Base-by-base conservation (phyloP, 179 eudicot genomes). In the Beta corolliflora region DNA sequence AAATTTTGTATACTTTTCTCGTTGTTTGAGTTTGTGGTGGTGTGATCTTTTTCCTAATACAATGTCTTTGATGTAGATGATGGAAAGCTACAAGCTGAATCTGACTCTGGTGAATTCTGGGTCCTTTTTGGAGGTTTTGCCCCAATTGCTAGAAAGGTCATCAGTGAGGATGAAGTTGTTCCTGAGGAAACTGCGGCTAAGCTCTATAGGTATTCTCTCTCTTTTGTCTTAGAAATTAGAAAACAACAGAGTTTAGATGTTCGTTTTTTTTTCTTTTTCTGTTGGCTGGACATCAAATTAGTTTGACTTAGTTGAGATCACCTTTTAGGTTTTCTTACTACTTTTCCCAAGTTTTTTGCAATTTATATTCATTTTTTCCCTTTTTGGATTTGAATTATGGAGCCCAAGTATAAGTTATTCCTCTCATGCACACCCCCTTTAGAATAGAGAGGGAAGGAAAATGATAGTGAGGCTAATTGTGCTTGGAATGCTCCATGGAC, bases 81-180 rank as follows among this genome's bases (percentile, higher is more conserved):
- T 84, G 99, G 99, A 46, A 96, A 94, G 75, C 89, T 94, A 67
- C 94, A 94, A 82, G 89, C 98, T 15, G 99, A 96, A 87, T 85
- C 91, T 19, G 95, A 93, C 84, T 96, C 99, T 84, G 99, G 98
- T 84, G 97, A 89, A 81, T 96, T 96, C 77, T 96, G 99, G 99
- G 93, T 91, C 65, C 91, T 90, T 16, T 96, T 96, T 88, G 99
- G 98, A 73, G 99, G 99, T 64, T 94, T 92, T 92, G 99, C 99
- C 81, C 98, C 99, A 77, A 92, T 96, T 84, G 91, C 93, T 71
- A 93, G 92, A 85, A 96, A 92, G 84, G 90, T 92, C 75, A 87
- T 87, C 45, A 83, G 88, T 83, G 99, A 96, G 78, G 98, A 96
- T 88, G 99, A 96, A 82, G 75, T 88, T 79, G 78, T 93, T 81